Conservation (phyloP, 2,329 filamentous ascomycete species). For the Domatiomyces globalis region DNA sequence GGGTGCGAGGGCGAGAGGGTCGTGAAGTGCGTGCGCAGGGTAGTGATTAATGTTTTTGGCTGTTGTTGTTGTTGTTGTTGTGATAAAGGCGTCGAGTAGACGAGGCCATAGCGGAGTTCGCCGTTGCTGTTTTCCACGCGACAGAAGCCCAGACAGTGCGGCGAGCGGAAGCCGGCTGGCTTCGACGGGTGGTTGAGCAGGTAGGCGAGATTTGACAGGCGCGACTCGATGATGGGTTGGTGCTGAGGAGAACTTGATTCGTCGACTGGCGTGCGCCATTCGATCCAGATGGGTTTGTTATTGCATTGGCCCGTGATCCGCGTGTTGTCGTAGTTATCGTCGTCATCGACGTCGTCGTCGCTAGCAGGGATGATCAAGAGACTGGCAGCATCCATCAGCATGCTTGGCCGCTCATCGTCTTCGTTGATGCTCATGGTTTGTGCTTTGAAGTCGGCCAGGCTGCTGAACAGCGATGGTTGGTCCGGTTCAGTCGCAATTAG, state of each 20-base stretch:
- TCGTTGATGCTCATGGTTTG: not conserved
- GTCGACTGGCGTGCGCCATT: not conserved
- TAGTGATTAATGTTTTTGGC: constrained; percentile 17
- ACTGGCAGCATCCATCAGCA: too few species aligned
- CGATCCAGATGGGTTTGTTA: not conserved
- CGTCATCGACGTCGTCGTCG: not conserved
- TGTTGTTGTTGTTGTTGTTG: constrained; percentile 34
- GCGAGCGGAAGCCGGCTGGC: constrained; percentile 37
- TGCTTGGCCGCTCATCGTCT: too few species aligned
- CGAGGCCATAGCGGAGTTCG: constrained; percentile 35
- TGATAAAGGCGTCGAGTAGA: constrained; percentile 29
- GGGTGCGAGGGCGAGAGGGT: constrained; percentile 21
- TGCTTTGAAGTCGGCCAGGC: not conserved
- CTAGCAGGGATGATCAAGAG: not conserved
- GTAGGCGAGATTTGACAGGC: constrained; percentile 34
- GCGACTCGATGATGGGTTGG: not conserved
- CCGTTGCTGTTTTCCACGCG: constrained; percentile 29
- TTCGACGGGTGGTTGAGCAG: constrained; percentile 36
- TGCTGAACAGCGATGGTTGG: not conserved
- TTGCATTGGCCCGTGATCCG: not conserved
- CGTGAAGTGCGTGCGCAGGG: not conserved
- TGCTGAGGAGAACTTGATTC: not conserved
- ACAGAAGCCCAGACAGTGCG: constrained; percentile 39
- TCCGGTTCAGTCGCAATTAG: too few species aligned
- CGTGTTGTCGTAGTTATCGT: not conserved